Evolutionary conservation across 1,284 basidiomycete species (phyloP).

Genomic region (Coniferiporia weirii): DNA sequence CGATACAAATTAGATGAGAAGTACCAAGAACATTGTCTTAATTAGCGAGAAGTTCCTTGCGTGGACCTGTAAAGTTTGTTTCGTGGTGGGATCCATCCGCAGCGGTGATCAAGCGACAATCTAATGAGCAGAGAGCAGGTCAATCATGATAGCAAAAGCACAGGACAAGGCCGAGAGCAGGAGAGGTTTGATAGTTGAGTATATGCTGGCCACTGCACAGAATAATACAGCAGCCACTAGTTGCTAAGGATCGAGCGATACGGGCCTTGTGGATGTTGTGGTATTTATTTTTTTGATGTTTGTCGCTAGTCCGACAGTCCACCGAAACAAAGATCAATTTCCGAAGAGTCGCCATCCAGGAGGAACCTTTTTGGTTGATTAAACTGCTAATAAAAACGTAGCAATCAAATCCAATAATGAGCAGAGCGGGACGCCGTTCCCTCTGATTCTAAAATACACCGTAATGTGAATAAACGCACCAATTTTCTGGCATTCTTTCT

Average conservation of each 20-base stretch:
- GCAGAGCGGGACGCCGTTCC: no score
- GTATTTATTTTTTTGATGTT: neutral
- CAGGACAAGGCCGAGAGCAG: neutral
- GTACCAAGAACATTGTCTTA: no score
- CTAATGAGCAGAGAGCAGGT: neutral
- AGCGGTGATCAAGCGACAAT: neutral
- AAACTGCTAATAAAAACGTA: neutral
- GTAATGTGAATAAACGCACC: neutral
- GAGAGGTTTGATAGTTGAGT: neutral
- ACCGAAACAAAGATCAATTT: conserved; percentile 5
- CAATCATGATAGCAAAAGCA: neutral
- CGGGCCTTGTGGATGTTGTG: neutral
- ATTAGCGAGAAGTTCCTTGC: no score
- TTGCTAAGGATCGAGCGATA: neutral
- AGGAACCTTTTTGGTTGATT: conserved; percentile 8
- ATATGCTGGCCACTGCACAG: neutral
- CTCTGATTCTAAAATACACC: no score
- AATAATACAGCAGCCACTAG: neutral
- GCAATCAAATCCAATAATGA: neutral
- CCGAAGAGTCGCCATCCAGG: conserved; percentile 6
- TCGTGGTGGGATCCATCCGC: neutral
- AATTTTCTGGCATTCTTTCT: neutral
- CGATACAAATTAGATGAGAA: no score
- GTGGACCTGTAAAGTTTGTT: neutral
- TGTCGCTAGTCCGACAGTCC: conserved; percentile 8